Conservation (phyloP, 78 protist species). For the Tieghemostelium lacteum region DNA sequence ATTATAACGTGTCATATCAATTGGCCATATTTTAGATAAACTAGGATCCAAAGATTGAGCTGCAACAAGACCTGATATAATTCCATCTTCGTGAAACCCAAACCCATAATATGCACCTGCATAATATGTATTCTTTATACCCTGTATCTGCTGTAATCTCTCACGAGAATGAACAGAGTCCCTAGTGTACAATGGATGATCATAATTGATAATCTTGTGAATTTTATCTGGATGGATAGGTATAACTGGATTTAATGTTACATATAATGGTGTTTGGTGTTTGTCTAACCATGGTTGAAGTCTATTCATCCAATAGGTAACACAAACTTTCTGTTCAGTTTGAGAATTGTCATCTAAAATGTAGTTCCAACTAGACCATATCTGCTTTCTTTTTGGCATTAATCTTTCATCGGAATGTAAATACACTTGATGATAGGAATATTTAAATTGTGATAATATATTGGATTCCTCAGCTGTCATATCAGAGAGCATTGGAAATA, state of each 20-base stretch:
- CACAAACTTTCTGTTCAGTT: conserved; percentile 24
- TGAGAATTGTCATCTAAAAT: conserved; percentile 29
- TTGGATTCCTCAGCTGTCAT: conserved; percentile 30
- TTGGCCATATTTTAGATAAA: conserved; percentile 21
- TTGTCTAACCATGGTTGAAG: conserved; percentile 55
- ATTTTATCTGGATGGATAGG: conserved; percentile 1
- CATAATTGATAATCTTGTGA: conserved; percentile 50
- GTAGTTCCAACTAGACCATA: conserved; percentile 68
- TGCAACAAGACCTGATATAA: conserved; percentile 40
- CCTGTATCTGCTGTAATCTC: conserved; percentile 13
- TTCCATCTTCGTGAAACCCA: conserved; percentile 77
- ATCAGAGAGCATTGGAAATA: conserved; percentile 10
- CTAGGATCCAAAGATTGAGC: conserved; percentile 46
- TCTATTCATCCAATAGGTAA: conserved; percentile 71
- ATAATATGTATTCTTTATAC: conserved; percentile 30
- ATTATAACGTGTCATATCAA: conserved; percentile 22
- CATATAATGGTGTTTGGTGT: conserved; percentile 31
- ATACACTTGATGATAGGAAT: conserved; percentile 17
- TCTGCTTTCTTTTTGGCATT: conserved; percentile 37
- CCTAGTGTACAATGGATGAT: conserved; percentile 34
- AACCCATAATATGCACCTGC: conserved; percentile 53
- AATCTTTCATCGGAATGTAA: conserved; percentile 28
- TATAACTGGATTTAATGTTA: conserved; percentile 58
- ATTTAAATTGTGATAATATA: conserved; percentile 16
- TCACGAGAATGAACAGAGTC: neutral